phyloP scores from a whole-genome alignment of 345 rosid species.

The Arabis hirsuta region DNA sequence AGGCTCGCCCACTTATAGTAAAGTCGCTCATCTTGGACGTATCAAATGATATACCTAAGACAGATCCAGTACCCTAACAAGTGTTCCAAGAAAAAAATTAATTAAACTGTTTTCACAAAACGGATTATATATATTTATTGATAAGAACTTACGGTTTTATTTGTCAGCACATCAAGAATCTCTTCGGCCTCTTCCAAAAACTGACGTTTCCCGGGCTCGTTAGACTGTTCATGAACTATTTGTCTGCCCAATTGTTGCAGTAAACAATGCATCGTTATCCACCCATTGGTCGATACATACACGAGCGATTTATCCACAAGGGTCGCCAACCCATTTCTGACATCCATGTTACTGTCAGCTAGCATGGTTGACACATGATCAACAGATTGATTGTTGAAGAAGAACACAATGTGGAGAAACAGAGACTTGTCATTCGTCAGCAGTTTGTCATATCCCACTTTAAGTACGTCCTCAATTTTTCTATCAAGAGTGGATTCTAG shows the following conservation, averaged over 20 bases:
- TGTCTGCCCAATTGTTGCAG: slow-evolving; percentile 38
- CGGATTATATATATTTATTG: too few relatives aligned
- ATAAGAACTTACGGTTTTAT: slow-evolving; percentile 17
- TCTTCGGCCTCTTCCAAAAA: slow-evolving; percentile 32
- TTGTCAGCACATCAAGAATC: slow-evolving; percentile 8
- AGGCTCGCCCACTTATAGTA: neutral
- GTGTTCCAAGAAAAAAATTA: neutral
- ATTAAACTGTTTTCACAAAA: neutral
- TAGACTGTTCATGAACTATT: slow-evolving; percentile 10
- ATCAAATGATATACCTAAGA: slow-evolving; percentile 32
- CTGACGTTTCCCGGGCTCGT: slow-evolving; percentile 22
- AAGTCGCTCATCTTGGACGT: neutral
- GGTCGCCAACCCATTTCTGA: slow-evolving; percentile 1
- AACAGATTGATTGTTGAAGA: neutral
- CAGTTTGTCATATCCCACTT: slow-evolving; percentile 40
- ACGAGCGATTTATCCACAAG: slow-evolving; percentile 33
- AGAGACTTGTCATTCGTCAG: neutral
- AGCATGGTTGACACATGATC: neutral
- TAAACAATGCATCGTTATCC: slow-evolving; percentile 28
- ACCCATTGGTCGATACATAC: neutral
- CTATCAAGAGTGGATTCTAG: slow-evolving; percentile 11
- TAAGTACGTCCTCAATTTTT: slow-evolving; percentile 17
- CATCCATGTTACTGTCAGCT: neutral
- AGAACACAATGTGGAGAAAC: slow-evolving; percentile 37
- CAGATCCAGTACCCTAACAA: slow-evolving; percentile 29